Percentiles rank a stretch among this genome's conserved stretches.
Conservation (phyloP, 2,329 filamentous ascomycete genomes). For the Phoma herbarum region DNA sequence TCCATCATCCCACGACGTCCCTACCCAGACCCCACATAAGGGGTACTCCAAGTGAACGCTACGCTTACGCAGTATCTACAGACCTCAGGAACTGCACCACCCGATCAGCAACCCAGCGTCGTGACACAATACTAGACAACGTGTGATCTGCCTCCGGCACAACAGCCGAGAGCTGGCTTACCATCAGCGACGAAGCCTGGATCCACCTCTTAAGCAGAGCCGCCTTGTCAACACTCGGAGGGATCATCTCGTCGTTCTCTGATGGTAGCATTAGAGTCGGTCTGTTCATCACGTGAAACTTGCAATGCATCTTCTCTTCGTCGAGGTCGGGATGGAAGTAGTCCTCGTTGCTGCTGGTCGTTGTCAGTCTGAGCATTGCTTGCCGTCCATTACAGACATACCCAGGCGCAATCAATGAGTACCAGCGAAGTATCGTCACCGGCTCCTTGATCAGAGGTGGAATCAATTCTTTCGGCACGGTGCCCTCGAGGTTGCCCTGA, state of each 20-base stretch:
- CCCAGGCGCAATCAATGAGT: slow-evolving; percentile 23
- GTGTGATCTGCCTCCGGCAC: slow-evolving; percentile 5
- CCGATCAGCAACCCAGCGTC: not conserved
- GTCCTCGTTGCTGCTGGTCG: slow-evolving; percentile 27
- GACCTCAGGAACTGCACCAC: not conserved
- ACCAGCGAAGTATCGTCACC: slow-evolving; percentile 30
- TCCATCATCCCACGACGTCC: not conserved
- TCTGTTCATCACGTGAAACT: slow-evolving; percentile 19
- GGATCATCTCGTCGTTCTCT: slow-evolving; percentile 31
- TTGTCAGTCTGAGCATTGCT: not conserved
- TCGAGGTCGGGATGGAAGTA: slow-evolving; percentile 30
- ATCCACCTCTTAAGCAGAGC: slow-evolving; percentile 17
- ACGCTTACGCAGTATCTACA: not conserved
- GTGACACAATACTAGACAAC: not conserved
- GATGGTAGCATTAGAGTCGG: slow-evolving; percentile 24
- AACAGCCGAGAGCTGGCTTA: slow-evolving; percentile 2
- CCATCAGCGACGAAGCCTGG: not conserved
- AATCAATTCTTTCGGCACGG: slow-evolving; percentile 11
- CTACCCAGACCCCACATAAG: not conserved
- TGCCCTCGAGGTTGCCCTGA: not conserved
- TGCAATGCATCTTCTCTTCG: not conserved
- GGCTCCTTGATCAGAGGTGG: slow-evolving; percentile 25
- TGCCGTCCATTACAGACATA: not conserved
- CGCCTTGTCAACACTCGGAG: slow-evolving; percentile 19
- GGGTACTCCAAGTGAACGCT: not conserved